Conservation (phyloP, 169 alveolate species). For the Plasmodium cynomolgi region DNA sequence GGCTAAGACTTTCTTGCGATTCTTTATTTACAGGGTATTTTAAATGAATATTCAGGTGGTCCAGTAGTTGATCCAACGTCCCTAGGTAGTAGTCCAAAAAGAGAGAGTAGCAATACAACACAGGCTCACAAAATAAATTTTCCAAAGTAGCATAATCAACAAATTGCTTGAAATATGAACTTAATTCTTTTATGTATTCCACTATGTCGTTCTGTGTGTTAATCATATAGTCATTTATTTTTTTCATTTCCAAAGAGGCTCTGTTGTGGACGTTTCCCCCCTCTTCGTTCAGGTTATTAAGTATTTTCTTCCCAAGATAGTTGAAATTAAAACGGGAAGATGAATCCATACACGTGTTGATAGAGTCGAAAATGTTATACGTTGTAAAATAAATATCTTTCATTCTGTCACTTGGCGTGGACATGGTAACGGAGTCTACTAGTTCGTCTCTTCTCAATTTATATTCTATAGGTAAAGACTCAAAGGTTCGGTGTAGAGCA, state of each 20-base stretch:
- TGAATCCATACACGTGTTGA: background rate
- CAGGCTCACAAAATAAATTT: slow-evolving; percentile 14
- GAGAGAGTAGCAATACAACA: slow-evolving; percentile 1
- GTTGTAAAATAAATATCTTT: slow-evolving; percentile 19
- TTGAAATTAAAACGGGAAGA: background rate
- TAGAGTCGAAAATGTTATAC: slow-evolving; percentile 1
- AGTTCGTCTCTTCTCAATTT: background rate
- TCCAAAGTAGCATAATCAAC: background rate
- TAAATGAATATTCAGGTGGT: background rate
- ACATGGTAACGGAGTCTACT: background rate
- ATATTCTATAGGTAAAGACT: slow-evolving; percentile 2
- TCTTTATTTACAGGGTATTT: background rate
- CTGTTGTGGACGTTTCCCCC: background rate
- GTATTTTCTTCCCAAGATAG: slow-evolving; percentile 7
- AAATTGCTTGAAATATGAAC: background rate
- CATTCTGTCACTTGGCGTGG: background rate
- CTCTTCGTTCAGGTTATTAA: background rate
- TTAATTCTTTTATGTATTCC: slow-evolving; percentile 15
- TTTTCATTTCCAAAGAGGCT: background rate
- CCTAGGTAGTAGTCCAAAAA: slow-evolving; percentile 30
- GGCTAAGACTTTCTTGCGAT: background rate
- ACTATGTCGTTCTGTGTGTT: background rate
- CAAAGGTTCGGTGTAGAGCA: background rate
- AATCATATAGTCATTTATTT: background rate
- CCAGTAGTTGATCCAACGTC: background rate